Evolutionary conservation across 129 eudicot species (phyloP).

Genomic region (Gnaphalium uliginosum): DNA sequence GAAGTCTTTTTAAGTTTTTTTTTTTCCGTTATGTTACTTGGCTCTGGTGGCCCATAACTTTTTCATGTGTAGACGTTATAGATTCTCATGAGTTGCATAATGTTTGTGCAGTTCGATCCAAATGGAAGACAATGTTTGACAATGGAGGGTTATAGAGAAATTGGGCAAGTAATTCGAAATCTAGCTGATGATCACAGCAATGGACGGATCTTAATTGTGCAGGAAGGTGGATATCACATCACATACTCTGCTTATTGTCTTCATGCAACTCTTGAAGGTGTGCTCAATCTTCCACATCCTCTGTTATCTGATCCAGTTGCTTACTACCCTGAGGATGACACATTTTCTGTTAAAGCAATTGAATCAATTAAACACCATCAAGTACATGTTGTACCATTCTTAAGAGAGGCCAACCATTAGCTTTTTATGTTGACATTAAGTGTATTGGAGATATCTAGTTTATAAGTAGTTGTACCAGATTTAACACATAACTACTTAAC

Average conservation of each 20-base stretch:
- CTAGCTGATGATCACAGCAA: slow-evolving; percentile 62
- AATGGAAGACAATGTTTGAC: slow-evolving; percentile 97
- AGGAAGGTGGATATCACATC: slow-evolving; percentile 98
- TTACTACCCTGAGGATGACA: slow-evolving; percentile 89
- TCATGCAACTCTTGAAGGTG: slow-evolving; percentile 96
- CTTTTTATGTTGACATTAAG: background rate
- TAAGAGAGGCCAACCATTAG: slow-evolving; percentile 32
- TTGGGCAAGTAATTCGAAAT: slow-evolving; percentile 54
- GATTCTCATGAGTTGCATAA: no score
- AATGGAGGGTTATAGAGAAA: slow-evolving; percentile 82
- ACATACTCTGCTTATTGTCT: slow-evolving; percentile 97
- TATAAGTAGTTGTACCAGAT: background rate
- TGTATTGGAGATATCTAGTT: background rate
- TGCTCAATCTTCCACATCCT: slow-evolving; percentile 61
- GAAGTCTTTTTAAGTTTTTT: no score
- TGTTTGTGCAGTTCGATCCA: slow-evolving; percentile 74
- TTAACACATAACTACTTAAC: background rate
- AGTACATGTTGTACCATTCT: slow-evolving; percentile 44
- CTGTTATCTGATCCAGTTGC: slow-evolving; percentile 77
- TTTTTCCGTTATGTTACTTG: no score
- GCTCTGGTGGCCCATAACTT: no score
- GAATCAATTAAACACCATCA: slow-evolving; percentile 55
- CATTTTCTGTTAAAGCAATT: slow-evolving; percentile 43
- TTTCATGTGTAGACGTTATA: no score
- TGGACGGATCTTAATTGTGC: slow-evolving; percentile 77